These are phyloP conservation scores for Rubroshorea leprosula DNA, from an alignment of 345 rosid genomes.

Conservation along the genomic window DNA sequence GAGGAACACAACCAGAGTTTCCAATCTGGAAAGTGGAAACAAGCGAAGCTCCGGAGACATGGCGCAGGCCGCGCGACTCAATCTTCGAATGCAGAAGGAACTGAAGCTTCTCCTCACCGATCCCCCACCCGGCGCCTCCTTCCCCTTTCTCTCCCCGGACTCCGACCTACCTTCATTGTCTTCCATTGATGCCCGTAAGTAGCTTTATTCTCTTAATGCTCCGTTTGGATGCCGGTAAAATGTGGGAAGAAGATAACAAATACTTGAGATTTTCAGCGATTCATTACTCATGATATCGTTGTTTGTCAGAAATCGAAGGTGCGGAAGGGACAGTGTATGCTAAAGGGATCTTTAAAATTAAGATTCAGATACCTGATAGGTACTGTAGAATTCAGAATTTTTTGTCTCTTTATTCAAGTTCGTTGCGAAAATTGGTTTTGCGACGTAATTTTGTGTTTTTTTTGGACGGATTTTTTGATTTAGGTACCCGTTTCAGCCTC, in stretches of 20 bases:
- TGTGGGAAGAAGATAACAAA: too few species aligned
- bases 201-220: not conserved
- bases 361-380: constrained; percentile 79
- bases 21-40: not conserved
- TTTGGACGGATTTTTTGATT: not conserved
- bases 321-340: constrained; percentile 75
- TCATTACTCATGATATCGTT: not conserved
- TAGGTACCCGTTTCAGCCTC: constrained; percentile 94
- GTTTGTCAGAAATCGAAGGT: constrained; percentile 51
- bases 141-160: constrained; percentile 54
- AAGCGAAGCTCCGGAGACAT: constrained; percentile 18
- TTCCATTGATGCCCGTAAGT: constrained; percentile 62
- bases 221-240: not conserved
- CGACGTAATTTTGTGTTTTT: not conserved
- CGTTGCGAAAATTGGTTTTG: not conserved
- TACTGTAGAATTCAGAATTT: constrained; percentile 9
- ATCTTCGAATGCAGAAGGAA: constrained; percentile 75
- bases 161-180: constrained; percentile 43
- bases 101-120: constrained; percentile 75
- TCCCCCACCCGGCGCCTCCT: constrained; percentile 64
- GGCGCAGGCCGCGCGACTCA: constrained; percentile 84
- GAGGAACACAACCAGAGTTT: too few species aligned
- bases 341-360: constrained; percentile 56
- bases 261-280: not conserved
- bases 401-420: not conserved